Evolutionary conservation across 192 early-diverging fungal genomes (phyloP).

Genomic region (Jimgerdemannia flammicorona): DNA sequence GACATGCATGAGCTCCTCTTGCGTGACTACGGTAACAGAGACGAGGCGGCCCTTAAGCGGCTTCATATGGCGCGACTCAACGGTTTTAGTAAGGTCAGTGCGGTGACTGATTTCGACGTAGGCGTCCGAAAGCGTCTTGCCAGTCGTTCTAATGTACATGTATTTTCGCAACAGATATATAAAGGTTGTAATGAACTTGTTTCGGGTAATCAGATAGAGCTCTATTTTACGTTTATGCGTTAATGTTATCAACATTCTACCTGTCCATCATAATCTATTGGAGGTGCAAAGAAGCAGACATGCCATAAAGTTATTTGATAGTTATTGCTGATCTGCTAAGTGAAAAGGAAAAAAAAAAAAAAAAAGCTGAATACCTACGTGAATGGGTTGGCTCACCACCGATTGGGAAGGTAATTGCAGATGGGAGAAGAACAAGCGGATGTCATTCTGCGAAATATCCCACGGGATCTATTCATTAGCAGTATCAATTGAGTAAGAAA

Average conservation of each 20-base stretch:
- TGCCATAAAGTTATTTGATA: too few relatives aligned
- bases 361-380: constrained; percentile 38
- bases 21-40: constrained; percentile 39
- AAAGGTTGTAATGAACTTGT: background rate
- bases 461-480: constrained; percentile 40
- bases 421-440: constrained; percentile 39
- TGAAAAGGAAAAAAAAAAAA: background rate
- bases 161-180: background rate
- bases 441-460: constrained; percentile 55
- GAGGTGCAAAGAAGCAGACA: too few relatives aligned
- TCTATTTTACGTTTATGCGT: background rate
- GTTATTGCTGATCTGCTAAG: background rate
- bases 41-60: constrained; percentile 62
- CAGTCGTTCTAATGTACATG: constrained; percentile 40
- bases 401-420: constrained; percentile 35
- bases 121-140: constrained; percentile 65
- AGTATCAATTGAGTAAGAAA: background rate
- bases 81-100: constrained; percentile 45
- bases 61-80: constrained; percentile 50
- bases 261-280: constrained; percentile 50
- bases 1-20: constrained; percentile 51
- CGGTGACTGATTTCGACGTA: constrained; percentile 34
- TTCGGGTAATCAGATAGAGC: background rate
- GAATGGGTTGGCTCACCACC: constrained; percentile 43
- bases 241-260: background rate